Conservation (phyloP, 2,329 filamentous ascomycete species). For the Pestalotiopsis sp. region DNA sequence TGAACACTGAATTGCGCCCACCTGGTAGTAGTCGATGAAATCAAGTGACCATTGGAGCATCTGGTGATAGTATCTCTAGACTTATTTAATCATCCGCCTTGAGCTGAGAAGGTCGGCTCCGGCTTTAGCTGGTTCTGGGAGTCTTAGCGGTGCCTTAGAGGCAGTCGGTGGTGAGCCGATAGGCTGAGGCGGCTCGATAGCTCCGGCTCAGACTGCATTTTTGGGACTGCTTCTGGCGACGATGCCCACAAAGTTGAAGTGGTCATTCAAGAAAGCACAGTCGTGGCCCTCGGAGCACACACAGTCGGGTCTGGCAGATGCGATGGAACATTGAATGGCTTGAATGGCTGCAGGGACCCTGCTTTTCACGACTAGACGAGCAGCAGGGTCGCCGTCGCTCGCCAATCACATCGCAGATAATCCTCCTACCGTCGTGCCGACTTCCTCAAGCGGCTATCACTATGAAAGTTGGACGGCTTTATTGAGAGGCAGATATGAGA, state of each 20-base stretch:
- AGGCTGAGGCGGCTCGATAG: slow-evolving; percentile 8
- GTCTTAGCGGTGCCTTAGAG: not conserved
- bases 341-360: not conserved
- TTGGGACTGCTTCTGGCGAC: not conserved
- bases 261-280: not conserved
- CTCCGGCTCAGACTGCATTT: slow-evolving; percentile 8
- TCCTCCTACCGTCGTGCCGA: not conserved
- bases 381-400: not conserved
- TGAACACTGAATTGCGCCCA: not conserved
- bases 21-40: not conserved
- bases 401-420: not conserved
- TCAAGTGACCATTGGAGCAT: not conserved
- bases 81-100: not conserved
- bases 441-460: not conserved
- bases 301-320: not conserved
- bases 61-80: not conserved
- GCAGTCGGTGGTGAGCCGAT: slow-evolving; percentile 9
- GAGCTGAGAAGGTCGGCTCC: not conserved
- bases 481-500: not conserved
- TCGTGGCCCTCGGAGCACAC: not conserved
- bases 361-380: not conserved
- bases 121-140: not conserved
- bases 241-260: not conserved
- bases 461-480: not conserved
- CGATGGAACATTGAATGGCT: not conserved